Percentiles rank a stretch among this genome's conserved stretches.
phyloP scores from a whole-genome alignment of 345 rosid genomes.

The Eucalyptus camaldulensis region DNA sequence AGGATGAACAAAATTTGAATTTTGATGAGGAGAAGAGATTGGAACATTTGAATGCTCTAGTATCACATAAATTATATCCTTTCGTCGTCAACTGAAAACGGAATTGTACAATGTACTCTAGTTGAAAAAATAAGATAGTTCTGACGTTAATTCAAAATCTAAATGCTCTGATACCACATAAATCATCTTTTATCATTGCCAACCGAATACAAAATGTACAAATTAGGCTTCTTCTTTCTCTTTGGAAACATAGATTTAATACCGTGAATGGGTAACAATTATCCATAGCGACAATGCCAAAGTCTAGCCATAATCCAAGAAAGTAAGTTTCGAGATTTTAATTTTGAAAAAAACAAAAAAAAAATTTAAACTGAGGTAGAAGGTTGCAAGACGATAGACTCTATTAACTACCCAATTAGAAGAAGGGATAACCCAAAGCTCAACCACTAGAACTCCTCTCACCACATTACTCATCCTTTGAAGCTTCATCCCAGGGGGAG shows the following conservation, averaged over 20 bases:
- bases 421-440: neutral
- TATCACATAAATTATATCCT: neutral
- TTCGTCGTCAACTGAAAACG: rapidly evolving
- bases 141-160: neutral
- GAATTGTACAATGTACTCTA: neutral
- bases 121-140: neutral
- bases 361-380: neutral
- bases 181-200: neutral
- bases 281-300: neutral
- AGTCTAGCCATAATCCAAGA: neutral
- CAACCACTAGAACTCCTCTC: neutral
- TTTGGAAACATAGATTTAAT: neutral
- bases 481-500: neutral
- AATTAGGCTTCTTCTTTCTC: neutral
- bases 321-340: neutral
- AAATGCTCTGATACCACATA: neutral
- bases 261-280: neutral
- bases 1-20: neutral
- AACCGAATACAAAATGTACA: neutral
- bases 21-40: neutral
- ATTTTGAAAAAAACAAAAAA: neutral
- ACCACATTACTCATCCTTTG: neutral
- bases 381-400: neutral
- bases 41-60: neutral
- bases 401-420: neutral